These are phyloP conservation scores for Schoenoplectus tabernaemontani DNA, from an alignment of 202 grass and related monocot species.

Conservation along the genomic window DNA sequence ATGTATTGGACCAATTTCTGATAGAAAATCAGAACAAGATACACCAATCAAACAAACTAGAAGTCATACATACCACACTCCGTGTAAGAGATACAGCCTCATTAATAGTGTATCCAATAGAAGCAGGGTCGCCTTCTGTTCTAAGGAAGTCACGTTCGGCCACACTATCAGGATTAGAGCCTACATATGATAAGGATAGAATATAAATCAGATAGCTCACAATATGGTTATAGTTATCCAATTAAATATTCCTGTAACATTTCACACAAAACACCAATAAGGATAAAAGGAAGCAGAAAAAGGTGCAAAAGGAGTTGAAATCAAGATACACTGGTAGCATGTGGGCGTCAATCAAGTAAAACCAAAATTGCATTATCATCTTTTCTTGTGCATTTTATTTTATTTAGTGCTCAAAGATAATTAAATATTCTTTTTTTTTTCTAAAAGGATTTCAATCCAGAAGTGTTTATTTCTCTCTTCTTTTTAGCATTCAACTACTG, in stretches of 20 bases:
- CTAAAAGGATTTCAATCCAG: not conserved
- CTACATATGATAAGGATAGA: slow-evolving; percentile 28
- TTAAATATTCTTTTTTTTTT: not conserved
- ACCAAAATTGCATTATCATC: not conserved
- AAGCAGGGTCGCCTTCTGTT: slow-evolving; percentile 83
- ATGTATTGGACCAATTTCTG: not conserved
- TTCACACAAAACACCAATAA: not conserved
- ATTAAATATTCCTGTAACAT: not conserved
- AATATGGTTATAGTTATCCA: not conserved
- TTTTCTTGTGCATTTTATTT: not conserved
- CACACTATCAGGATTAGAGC: slow-evolving; percentile 48
- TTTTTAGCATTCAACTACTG: not conserved
- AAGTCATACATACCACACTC: slow-evolving; percentile 67
- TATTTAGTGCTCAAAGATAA: not conserved
- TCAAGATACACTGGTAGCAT: not conserved
- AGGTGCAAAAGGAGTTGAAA: not conserved
- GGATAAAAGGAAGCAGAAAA: not conserved
- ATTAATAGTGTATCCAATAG: slow-evolving; percentile 91
- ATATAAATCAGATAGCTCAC: not conserved
- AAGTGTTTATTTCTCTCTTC: not conserved
- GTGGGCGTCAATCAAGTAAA: not conserved
- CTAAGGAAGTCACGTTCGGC: slow-evolving; percentile 81
- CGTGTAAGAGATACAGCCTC: slow-evolving; percentile 78
- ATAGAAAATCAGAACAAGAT: not conserved
- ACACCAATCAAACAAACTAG: not conserved